Evolutionary conservation across 2,329 filamentous ascomycete genomes (phyloP).

Genomic region (Talaromyces sp.): DNA sequence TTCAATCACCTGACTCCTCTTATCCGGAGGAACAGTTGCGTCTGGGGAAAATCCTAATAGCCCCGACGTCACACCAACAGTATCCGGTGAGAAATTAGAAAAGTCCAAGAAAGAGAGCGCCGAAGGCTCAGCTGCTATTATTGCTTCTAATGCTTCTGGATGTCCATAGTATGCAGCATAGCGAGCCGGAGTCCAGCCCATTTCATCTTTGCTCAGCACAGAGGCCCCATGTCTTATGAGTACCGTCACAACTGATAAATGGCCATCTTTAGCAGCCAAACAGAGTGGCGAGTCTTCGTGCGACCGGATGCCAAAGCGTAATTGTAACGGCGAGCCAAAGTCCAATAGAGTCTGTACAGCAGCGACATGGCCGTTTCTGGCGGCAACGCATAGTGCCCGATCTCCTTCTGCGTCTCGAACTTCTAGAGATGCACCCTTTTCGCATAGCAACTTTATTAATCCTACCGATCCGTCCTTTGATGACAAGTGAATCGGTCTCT

Average conservation of each 20-base stretch:
- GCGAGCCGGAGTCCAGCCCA: conserved; percentile 37
- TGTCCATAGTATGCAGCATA: conserved; percentile 41
- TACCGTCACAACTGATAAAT: conserved; percentile 32
- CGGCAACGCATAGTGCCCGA: conserved; percentile 34
- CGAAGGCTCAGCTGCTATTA: conserved; percentile 27
- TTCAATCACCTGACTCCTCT: conserved; percentile 22
- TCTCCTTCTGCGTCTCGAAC: conserved; percentile 34
- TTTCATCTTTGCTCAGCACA: conserved; percentile 33
- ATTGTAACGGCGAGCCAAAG: conserved; percentile 30
- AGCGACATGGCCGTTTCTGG: conserved; percentile 32
- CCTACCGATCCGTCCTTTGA: conserved; percentile 28
- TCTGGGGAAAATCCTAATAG: conserved; percentile 27
- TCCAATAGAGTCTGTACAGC: conserved; percentile 35
- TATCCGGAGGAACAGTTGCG: conserved; percentile 23
- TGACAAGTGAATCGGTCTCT: conserved; percentile 36
- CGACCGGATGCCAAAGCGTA: conserved; percentile 24
- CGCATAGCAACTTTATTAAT: conserved; percentile 33
- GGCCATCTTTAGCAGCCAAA: conserved; percentile 35
- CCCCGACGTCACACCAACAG: conserved; percentile 22
- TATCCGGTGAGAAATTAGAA: conserved; percentile 16
- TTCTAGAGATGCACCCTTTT: conserved; percentile 32
- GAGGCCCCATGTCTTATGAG: conserved; percentile 35
- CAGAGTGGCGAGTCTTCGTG: conserved; percentile 40
- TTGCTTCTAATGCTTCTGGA: conserved; percentile 31
- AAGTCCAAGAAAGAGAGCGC: conserved; percentile 16